These are phyloP conservation scores for Auricularia auricula-judae DNA, from an alignment of 768 basidiomycete species.

Conservation along the genomic window DNA sequence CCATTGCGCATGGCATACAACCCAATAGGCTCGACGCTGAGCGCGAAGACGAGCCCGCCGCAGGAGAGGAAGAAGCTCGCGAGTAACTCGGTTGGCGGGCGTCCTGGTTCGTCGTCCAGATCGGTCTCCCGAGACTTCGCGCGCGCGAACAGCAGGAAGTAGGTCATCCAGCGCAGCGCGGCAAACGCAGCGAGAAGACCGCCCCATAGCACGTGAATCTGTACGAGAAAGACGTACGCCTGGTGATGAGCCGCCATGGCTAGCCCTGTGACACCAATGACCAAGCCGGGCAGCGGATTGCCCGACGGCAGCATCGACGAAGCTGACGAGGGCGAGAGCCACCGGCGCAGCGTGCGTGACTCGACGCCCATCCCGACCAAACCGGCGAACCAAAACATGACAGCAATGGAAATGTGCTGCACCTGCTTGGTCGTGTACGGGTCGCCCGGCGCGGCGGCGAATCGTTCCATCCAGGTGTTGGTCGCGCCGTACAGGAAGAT, in stretches of 20 bases:
- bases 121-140: constrained; percentile 30
- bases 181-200: constrained; percentile 70
- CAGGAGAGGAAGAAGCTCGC: constrained; percentile 79
- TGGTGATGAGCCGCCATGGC: constrained; percentile 93
- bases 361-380: constrained; percentile 84
- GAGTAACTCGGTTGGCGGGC: constrained; percentile 88
- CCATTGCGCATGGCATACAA: constrained; percentile 86
- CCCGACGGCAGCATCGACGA: constrained; percentile 65
- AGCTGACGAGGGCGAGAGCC: constrained; percentile 30
- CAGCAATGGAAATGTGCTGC: constrained; percentile 91
- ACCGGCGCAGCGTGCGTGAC: constrained; percentile 56
- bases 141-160: constrained; percentile 86
- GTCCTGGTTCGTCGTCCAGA: constrained; percentile 77
- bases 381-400: constrained; percentile 95
- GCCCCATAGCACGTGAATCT: constrained; percentile 89
- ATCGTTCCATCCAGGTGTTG: constrained; percentile 96
- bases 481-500: constrained; percentile 85
- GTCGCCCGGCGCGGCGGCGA: constrained; percentile 69
- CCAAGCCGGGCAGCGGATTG: constrained; percentile 88
- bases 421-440: constrained; percentile 86
- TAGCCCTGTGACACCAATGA: constrained; percentile 85
- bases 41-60: constrained; percentile 83
- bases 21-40: constrained; percentile 82
- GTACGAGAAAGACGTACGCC: constrained; percentile 86
- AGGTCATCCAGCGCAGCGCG: constrained; percentile 74